These are phyloP conservation scores for Kwoniella bestiolae DNA, from an alignment of 768 basidiomycete species.

Conservation along the genomic window DNA sequence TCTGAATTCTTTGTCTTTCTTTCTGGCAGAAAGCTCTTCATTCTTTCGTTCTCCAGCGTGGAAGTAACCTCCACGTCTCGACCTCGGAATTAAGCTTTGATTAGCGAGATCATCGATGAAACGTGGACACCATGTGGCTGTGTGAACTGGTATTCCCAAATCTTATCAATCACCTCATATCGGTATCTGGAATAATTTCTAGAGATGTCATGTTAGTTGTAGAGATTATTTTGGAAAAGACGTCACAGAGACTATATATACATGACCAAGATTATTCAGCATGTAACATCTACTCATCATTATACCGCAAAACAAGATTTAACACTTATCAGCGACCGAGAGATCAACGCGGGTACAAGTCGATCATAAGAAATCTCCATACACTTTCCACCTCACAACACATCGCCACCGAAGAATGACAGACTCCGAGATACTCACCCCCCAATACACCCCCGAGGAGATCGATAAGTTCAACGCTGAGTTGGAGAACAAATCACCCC, in stretches of 20 bases:
- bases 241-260: background rate
- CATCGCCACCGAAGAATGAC: too few species aligned
- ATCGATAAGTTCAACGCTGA: conserved; percentile 74
- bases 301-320: too few species aligned
- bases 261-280: background rate
- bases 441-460: conserved; percentile 58
- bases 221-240: background rate
- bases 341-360: too few species aligned
- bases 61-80: background rate
- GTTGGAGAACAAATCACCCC: conserved; percentile 72
- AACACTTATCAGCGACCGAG: too few species aligned
- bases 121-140: background rate
- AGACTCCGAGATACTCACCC: conserved; percentile 31
- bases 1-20: background rate
- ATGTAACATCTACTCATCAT: background rate
- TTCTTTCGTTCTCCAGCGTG: background rate
- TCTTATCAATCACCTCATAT: conserved; percentile 1
- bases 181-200: conserved; percentile 1
- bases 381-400: too few species aligned
- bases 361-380: too few species aligned
- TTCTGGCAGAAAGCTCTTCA: background rate
- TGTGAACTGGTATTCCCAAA: too few species aligned
- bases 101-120: background rate
- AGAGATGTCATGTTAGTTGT: background rate
- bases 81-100: background rate